Base-by-base conservation (phyloP, 2,329 filamentous ascomycete species). In the Venturiaceae sp. region DNA sequence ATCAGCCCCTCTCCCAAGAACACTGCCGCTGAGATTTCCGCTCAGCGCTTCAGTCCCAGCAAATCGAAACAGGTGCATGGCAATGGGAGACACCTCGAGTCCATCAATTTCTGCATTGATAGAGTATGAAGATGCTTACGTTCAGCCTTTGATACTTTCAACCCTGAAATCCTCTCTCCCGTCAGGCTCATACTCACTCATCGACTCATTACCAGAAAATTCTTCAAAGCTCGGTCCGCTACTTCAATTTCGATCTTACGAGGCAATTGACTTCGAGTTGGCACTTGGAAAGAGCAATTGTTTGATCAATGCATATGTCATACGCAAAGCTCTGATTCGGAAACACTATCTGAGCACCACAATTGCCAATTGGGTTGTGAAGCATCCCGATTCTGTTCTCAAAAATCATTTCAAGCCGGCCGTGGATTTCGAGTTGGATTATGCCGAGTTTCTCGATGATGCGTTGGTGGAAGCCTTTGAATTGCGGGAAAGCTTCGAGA, bases 381-480 rank as follows among this genome's bases (percentile, higher is more conserved):
- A 99, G 72, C 80, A 94, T 65, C 90, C 92, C 0, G 72, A 79
- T 0, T 90, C 85, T 9, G 71, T 85, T 5, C 77, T 99, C 13
- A 79, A 76, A 60, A 74, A 76, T 1, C 87, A 94, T 66, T 83
- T 95, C 58, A 88, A 90, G 69, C 82, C 86, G 1, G 84, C 84
- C 46, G 89, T 95, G 62, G 84, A 90, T 44, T 96, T 99, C 64
- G 94, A 99, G 72, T 80, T 99, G 7, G 94, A 99, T 71, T 99
- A 94, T 69, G 91, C 92, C 1, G 94, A 99, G 74, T 99, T 97
- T 67, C 76, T 99, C 14, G 94, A 97, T 63, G 94, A 99, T 65
- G 89, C 94, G 0, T 76, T 99, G 7, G 79, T 95, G 1, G 94
- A 99, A 71, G 88, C 88, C 0, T 97, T 87, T 70, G 94, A 97